Percentiles rank a stretch among this genome's conserved stretches.
These are phyloP conservation scores for Sporothrix inflata DNA, from an alignment of 2,329 filamentous ascomycete species.

Conservation along the genomic window DNA sequence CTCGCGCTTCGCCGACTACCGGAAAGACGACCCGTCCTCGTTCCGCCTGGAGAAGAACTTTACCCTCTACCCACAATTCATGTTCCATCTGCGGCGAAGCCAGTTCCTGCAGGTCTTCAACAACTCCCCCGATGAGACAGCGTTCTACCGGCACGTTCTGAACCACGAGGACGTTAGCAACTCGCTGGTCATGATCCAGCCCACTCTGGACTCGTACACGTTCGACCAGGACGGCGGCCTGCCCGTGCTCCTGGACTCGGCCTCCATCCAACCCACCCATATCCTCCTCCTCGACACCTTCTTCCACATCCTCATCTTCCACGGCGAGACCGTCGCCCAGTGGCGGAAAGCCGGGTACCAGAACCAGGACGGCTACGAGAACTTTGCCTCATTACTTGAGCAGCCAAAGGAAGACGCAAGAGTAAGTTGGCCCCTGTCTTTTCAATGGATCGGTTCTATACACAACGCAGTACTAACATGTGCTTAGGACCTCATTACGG, in stretches of 20 bases:
- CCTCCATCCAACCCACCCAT: conserved; percentile 92
- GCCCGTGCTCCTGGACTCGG: conserved; percentile 93
- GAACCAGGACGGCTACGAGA: conserved; percentile 97
- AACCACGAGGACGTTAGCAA: conserved; percentile 98
- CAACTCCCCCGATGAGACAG: conserved; percentile 97
- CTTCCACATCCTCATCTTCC: conserved; percentile 99
- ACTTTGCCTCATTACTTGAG: conserved; percentile 85
- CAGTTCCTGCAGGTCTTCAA: conserved; percentile 99
- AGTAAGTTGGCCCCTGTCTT: conserved; percentile 41
- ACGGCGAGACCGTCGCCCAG: conserved; percentile 95
- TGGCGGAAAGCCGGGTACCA: conserved; percentile 99
- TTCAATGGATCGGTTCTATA: too few relatives aligned
- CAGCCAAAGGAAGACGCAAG: conserved; percentile 94
- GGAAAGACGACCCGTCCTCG: conserved; percentile 96
- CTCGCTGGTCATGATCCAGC: conserved; percentile 98
- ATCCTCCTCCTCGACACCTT: conserved; percentile 96
- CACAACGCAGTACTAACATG: too few relatives aligned
- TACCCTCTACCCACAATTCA: conserved; percentile 97
- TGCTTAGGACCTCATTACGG: conserved; percentile 95
- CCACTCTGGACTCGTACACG: conserved; percentile 94
- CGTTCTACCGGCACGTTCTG: conserved; percentile 96
- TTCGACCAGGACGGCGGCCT: conserved; percentile 92
- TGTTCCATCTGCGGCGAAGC: conserved; percentile 97
- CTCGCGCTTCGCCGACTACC: conserved; percentile 94
- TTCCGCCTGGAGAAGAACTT: conserved; percentile 99